phyloP scores from a whole-genome alignment of 306 rosid species.

The Prunus dulcis region DNA sequence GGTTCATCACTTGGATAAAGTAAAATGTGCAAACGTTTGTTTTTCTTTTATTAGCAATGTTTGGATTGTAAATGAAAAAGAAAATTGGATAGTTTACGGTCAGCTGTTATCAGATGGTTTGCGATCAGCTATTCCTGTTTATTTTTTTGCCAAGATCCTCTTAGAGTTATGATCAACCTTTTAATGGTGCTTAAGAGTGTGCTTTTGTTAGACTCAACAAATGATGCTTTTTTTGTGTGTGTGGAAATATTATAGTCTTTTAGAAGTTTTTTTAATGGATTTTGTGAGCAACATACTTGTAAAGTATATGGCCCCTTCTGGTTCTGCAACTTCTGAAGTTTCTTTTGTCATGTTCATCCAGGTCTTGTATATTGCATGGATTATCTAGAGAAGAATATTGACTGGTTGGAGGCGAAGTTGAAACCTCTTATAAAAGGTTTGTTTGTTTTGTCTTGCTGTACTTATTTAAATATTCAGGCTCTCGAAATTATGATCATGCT shows the following conservation, averaged over 20 bases:
- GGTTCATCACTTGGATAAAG: background rate
- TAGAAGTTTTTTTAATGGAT: background rate
- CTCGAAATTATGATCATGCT: background rate
- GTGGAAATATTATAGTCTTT: background rate
- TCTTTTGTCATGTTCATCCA: conserved; percentile 34
- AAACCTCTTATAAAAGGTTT: conserved; percentile 84
- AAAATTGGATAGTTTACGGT: background rate
- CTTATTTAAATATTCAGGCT: background rate
- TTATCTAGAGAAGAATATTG: conserved; percentile 86
- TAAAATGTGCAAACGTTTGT: background rate
- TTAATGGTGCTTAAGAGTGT: background rate
- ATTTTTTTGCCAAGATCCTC: background rate
- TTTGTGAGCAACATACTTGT: conserved; percentile 1
- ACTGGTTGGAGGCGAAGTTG: conserved; percentile 81
- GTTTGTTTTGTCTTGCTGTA: conserved; percentile 26
- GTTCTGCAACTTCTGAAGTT: conserved; percentile 11
- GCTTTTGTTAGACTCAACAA: background rate
- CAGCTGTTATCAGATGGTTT: background rate
- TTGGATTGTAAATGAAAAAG: background rate
- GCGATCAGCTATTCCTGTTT: background rate
- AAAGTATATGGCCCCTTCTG: background rate
- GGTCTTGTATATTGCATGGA: conserved; percentile 97
- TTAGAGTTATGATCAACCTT: background rate
- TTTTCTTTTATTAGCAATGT: background rate
- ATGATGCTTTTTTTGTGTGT: background rate